Evolutionary conservation across 208 protist species (phyloP), one percentile per base, ranked within the genome.

Genomic region (Jaenimonas drosophilae): DNA sequence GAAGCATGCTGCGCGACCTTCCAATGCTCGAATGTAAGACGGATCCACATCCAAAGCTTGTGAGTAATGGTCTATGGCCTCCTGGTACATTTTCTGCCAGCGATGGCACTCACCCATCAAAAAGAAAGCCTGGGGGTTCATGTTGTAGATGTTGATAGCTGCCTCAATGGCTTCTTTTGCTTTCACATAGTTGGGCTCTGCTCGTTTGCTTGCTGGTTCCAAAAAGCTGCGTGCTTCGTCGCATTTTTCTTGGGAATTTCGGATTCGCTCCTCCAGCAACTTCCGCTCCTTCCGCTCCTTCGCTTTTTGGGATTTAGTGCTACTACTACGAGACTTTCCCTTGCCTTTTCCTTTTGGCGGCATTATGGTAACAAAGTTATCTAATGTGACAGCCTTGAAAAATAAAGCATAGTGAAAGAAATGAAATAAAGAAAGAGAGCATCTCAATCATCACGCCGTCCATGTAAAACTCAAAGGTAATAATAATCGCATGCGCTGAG

Each of bases 11-110:
- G 63, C 83, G n/a, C 88, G 70, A 46, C 76, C 75, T 27, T 93
- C 71, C 1, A 94, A 69, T 2, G 77, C 74, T 4, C 60, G 61
- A 3, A 76, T 52, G 33, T 82, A 70, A 11, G 49, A 63, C 7
- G 66, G 53, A 29, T 96, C 73, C 28, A 85, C 16, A 11, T 77
- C 76, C 12, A 95, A 64, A n/a, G 78, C 78, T 25, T 74, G 49
- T 5, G 73, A 71, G 48, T 91, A 96, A 23, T 72, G 66, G 12
- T 69, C 57, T 19, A 96, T 76, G 12, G 91, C 88, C 16, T 85
- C 73, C 9, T 59, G 38, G 43, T 70, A 70, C 46, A 83, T 58
- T 11, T 58, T 61, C 54, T 85, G 72, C 33, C 62, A 58, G 25
- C 76, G 65, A 38, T 78, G 30, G 32, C 60, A 79, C 40, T 89